Evolutionary conservation across 305 asterid genomes (phyloP).

Genomic region (Euphrasia arctica): DNA sequence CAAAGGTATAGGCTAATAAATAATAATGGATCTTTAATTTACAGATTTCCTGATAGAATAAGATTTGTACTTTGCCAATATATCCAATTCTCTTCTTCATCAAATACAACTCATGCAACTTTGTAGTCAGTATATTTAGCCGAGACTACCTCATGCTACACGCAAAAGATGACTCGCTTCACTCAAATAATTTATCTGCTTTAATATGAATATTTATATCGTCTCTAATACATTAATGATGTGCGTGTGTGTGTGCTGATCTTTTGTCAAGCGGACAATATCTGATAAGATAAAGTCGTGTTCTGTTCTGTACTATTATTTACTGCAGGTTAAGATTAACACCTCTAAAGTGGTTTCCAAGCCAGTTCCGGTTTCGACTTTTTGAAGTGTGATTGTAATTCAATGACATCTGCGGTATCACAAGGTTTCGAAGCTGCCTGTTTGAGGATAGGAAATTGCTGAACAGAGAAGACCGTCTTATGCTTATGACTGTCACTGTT

Average conservation of each 20-base stretch:
- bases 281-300: constrained; percentile 12
- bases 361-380: constrained; percentile 59
- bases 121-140: constrained; percentile 1
- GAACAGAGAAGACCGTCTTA: neutral
- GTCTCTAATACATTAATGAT: neutral
- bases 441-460: neutral
- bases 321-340: constrained; percentile 63
- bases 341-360: constrained; percentile 51
- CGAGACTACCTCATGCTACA: constrained; percentile 39
- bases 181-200: constrained; percentile 18
- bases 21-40: neutral
- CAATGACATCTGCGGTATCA: constrained; percentile 13
- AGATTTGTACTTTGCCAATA: neutral
- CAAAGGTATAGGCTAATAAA: constrained; percentile 2
- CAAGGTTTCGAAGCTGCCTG: constrained; percentile 17
- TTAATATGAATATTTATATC: constrained; percentile 4
- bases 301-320: constrained; percentile 11
- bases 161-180: constrained; percentile 44
- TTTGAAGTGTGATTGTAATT: constrained; percentile 25
- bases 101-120: neutral
- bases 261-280: constrained; percentile 1
- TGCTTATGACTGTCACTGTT: no score
- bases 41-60: neutral
- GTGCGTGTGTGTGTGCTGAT: constrained; percentile 10
- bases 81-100: constrained; percentile 17